Conservation (phyloP, 306 rosid genomes). For the Lathyrus oleraceus region DNA sequence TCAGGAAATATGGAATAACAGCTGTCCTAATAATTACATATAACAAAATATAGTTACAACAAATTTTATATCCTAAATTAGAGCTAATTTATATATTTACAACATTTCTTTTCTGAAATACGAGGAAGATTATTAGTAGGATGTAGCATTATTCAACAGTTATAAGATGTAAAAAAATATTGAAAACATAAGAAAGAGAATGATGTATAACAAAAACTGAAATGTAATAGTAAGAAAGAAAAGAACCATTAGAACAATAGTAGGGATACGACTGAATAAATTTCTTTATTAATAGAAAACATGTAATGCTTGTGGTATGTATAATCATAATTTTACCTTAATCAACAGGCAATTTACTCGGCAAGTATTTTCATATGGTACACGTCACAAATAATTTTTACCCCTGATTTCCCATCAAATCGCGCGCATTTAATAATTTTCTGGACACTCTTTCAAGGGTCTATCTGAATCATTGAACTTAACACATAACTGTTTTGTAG, state of each 20-base stretch:
- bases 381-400: constrained; percentile 7
- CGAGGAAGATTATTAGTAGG: too few species aligned
- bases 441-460: constrained; percentile 17
- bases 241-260: not conserved
- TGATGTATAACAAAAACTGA: too few species aligned
- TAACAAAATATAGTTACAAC: too few species aligned
- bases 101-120: too few species aligned
- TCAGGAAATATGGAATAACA: too few species aligned
- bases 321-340: constrained; percentile 27
- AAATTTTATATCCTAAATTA: too few species aligned
- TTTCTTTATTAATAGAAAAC: not conserved
- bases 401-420: constrained; percentile 16
- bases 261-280: not conserved
- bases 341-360: constrained; percentile 8
- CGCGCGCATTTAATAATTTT: not conserved
- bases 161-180: too few species aligned
- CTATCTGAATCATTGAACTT: constrained; percentile 2
- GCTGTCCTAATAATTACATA: too few species aligned
- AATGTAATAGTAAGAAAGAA: not conserved
- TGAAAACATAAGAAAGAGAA: too few species aligned
- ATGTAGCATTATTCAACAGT: too few species aligned
- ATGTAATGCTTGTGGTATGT: not conserved
- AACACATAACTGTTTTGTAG: constrained; percentile 1
- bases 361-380: constrained; percentile 3
- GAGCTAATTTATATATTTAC: too few species aligned